phyloP scores from a whole-genome alignment of 2,329 filamentous ascomycete species.

The Alternaria tenuissima region DNA sequence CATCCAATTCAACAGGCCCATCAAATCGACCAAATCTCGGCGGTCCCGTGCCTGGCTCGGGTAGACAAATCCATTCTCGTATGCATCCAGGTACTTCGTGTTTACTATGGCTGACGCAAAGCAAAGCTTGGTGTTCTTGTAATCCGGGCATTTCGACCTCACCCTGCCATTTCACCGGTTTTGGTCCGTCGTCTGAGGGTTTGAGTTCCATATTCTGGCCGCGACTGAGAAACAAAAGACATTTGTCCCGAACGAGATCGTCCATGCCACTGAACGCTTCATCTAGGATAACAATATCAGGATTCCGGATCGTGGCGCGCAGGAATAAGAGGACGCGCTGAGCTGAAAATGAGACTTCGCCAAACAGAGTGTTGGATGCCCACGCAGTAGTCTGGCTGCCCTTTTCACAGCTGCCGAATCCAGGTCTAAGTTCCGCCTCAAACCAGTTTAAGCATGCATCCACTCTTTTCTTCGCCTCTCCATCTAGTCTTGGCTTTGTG shows the following conservation, averaged over 20 bases:
- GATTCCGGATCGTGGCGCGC: constrained; percentile 55
- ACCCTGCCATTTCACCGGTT: constrained; percentile 58
- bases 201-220: constrained; percentile 52
- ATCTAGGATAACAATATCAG: constrained; percentile 60
- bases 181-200: constrained; percentile 43
- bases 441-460: constrained; percentile 80
- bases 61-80: constrained; percentile 84
- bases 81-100: constrained; percentile 90
- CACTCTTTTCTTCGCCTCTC: constrained; percentile 66
- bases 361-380: constrained; percentile 74
- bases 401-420: constrained; percentile 12
- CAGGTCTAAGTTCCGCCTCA: constrained; percentile 75
- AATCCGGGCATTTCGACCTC: constrained; percentile 68
- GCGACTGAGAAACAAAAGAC: constrained; percentile 75
- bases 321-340: constrained; percentile 89
- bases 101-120: constrained; percentile 90
- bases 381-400: constrained; percentile 59
- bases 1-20: constrained; percentile 66
- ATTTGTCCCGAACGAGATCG: constrained; percentile 77
- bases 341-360: constrained; percentile 77
- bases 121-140: constrained; percentile 75
- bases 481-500: constrained; percentile 70
- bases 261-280: constrained; percentile 63
- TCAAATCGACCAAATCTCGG: constrained; percentile 72
- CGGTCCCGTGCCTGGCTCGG: constrained; percentile 72